phyloP scores from a whole-genome alignment of 192 early-diverging fungal genomes.

The Powellomyces hirtus region DNA sequence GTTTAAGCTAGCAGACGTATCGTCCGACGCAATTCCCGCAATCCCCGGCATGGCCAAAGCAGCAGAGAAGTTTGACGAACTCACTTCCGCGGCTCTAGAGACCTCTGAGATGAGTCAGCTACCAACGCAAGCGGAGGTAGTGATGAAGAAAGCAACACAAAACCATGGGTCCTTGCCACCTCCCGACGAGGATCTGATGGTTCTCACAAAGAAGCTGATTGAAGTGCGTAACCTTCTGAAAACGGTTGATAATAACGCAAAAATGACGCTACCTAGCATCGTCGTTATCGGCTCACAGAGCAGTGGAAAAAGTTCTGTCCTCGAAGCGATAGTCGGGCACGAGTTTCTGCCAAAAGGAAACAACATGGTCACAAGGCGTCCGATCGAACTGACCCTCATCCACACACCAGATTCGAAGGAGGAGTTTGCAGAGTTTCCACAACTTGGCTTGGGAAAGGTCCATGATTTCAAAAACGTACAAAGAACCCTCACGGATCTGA shows the following conservation, averaged over 20 bases:
- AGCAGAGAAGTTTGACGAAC: conserved; percentile 5
- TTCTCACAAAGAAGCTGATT: conserved; percentile 89
- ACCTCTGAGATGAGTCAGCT: conserved; percentile 26
- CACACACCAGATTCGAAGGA: conserved; percentile 68
- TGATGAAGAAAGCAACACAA: conserved; percentile 36
- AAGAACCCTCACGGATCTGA: conserved; percentile 90
- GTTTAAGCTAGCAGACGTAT: conserved; percentile 27
- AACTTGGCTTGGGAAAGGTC: conserved; percentile 74
- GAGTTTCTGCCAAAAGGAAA: conserved; percentile 93
- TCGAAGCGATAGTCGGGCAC: conserved; percentile 93
- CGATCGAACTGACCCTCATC: conserved; percentile 95
- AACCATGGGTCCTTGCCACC: conserved; percentile 33
- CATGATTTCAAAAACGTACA: conserved; percentile 87
- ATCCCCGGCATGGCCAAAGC: conserved; percentile 16
- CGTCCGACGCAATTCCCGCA: neutral
- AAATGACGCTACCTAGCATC: conserved; percentile 80
- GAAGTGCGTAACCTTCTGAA: conserved; percentile 93
- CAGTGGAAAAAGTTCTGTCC: conserved; percentile 89
- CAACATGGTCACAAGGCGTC: conserved; percentile 93
- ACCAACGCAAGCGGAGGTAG: conserved; percentile 17
- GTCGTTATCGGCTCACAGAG: conserved; percentile 54
- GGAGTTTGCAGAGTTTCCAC: conserved; percentile 55
- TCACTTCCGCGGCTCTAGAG: conserved; percentile 13
- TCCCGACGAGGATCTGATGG: conserved; percentile 79
- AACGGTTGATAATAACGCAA: conserved; percentile 71